These are phyloP conservation scores for Scheffersomyces titani DNA, from an alignment of 1,139 yeast genomes.

Conservation along the genomic window DNA sequence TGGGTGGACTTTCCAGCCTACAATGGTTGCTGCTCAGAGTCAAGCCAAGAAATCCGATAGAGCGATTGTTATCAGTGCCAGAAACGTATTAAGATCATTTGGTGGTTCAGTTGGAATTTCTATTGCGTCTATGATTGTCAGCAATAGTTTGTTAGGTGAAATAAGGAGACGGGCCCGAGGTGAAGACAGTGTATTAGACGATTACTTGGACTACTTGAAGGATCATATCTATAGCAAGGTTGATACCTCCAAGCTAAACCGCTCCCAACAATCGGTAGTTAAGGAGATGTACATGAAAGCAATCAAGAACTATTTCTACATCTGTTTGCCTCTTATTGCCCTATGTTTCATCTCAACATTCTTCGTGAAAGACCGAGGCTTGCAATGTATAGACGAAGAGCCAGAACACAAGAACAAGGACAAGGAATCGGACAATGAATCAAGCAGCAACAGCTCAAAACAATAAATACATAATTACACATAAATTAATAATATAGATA, in stretches of 20 bases:
- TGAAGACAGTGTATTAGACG: constrained; percentile 6
- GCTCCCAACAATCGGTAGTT: constrained; percentile 12
- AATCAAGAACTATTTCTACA: constrained; percentile 16
- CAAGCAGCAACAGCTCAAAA: not conserved
- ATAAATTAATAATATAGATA: not conserved
- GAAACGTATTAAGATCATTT: constrained; percentile 22
- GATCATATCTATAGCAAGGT: constrained; percentile 15
- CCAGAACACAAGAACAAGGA: constrained; percentile 6
- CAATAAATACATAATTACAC: not conserved
- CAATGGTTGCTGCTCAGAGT: constrained; percentile 26
- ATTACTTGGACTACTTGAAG: constrained; percentile 13
- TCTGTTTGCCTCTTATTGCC: constrained; percentile 18
- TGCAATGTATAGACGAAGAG: constrained; percentile 19
- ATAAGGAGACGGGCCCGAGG: constrained; percentile 8
- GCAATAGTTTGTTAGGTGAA: constrained; percentile 16
- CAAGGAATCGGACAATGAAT: not conserved
- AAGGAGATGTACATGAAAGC: constrained; percentile 19
- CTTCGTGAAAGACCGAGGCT: constrained; percentile 18
- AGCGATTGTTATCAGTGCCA: constrained; percentile 21
- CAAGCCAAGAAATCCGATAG: constrained; percentile 19
- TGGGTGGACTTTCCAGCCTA: constrained; percentile 24
- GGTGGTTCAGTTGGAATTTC: constrained; percentile 25
- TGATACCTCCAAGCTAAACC: constrained; percentile 9
- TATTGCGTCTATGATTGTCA: constrained; percentile 16
- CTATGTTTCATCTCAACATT: constrained; percentile 15